Conservation (phyloP, 2,329 filamentous ascomycete species). For the Alternaria atra region DNA sequence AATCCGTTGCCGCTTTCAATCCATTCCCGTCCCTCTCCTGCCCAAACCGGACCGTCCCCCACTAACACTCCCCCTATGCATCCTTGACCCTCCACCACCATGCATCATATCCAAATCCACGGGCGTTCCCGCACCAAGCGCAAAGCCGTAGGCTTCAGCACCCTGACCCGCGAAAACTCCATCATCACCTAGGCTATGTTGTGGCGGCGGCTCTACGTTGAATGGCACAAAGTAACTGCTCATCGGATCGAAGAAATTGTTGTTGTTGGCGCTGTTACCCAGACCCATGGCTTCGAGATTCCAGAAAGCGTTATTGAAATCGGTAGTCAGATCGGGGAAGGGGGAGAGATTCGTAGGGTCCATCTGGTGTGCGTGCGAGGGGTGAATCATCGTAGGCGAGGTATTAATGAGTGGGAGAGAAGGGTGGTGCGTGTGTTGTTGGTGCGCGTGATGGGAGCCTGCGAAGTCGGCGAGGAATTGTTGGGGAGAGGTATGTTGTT, state of each 20-base stretch:
- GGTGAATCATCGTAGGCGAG: slow-evolving; percentile 39
- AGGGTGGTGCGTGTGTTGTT: slow-evolving; percentile 33
- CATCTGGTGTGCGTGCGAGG: slow-evolving; percentile 42
- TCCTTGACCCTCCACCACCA: not conserved
- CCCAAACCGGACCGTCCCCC: slow-evolving; percentile 3
- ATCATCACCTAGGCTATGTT: slow-evolving; percentile 47
- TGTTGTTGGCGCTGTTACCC: slow-evolving; percentile 23
- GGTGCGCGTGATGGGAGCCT: slow-evolving; percentile 55
- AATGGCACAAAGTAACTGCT: slow-evolving; percentile 94
- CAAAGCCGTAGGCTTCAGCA: slow-evolving; percentile 21
- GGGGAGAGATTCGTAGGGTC: slow-evolving; percentile 34
- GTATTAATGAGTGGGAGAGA: slow-evolving; percentile 53
- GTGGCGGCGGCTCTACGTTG: slow-evolving; percentile 78
- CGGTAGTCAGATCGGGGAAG: slow-evolving; percentile 45
- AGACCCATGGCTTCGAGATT: slow-evolving; percentile 45
- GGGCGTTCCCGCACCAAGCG: slow-evolving; percentile 18
- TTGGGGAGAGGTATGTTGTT: slow-evolving; percentile 36
- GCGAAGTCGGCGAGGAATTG: slow-evolving; percentile 57
- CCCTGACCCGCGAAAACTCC: slow-evolving; percentile 33
- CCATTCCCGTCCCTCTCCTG: slow-evolving; percentile 15
- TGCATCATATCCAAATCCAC: slow-evolving; percentile 26
- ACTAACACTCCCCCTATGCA: slow-evolving; percentile 8
- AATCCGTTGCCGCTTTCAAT: not conserved
- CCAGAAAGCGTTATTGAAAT: slow-evolving; percentile 47
- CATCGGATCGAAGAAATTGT: slow-evolving; percentile 52